phyloP scores from a whole-genome alignment of 768 basidiomycete genomes.

The Auriculariales sp. region DNA sequence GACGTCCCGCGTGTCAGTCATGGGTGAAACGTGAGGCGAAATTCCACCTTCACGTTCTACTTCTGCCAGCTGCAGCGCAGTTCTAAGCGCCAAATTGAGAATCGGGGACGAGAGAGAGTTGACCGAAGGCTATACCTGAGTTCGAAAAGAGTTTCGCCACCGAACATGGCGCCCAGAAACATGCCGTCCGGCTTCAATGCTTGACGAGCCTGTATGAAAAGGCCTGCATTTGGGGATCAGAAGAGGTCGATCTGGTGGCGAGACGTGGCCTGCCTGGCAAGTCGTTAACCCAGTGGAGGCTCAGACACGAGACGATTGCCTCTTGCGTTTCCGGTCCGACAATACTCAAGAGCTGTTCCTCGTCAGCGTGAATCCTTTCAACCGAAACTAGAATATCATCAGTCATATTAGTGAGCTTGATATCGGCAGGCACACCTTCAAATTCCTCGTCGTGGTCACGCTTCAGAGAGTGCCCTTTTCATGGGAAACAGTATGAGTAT shows the following conservation, averaged over 20 bases:
- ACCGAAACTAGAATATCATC: slow-evolving; percentile 43
- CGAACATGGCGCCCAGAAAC: slow-evolving; percentile 88
- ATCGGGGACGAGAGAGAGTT: neutral
- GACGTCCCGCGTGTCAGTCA: slow-evolving; percentile 92
- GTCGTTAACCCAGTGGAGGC: slow-evolving; percentile 96
- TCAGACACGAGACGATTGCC: slow-evolving; percentile 80
- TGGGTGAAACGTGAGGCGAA: slow-evolving; percentile 91
- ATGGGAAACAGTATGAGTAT: slow-evolving; percentile 1
- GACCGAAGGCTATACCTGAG: too few species aligned
- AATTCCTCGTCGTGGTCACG: slow-evolving; percentile 71
- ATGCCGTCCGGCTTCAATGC: slow-evolving; percentile 81
- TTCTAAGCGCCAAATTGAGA: slow-evolving; percentile 28
- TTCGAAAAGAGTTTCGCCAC: slow-evolving; percentile 93
- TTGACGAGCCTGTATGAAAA: slow-evolving; percentile 75
- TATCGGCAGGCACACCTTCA: slow-evolving; percentile 55
- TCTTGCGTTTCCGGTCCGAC: slow-evolving; percentile 70
- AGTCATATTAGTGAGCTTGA: slow-evolving; percentile 1
- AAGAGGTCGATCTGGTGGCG: neutral
- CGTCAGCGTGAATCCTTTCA: slow-evolving; percentile 66
- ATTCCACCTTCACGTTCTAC: slow-evolving; percentile 90
- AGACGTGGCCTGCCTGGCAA: slow-evolving; percentile 52
- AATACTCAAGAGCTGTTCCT: slow-evolving; percentile 58
- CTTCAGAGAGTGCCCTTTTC: slow-evolving; percentile 47
- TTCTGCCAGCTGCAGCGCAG: slow-evolving; percentile 87
- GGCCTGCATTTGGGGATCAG: slow-evolving; percentile 30